These are phyloP conservation scores for Rutstroemia sp. DNA, from an alignment of 2,329 filamentous ascomycete species.

Conservation along the genomic window DNA sequence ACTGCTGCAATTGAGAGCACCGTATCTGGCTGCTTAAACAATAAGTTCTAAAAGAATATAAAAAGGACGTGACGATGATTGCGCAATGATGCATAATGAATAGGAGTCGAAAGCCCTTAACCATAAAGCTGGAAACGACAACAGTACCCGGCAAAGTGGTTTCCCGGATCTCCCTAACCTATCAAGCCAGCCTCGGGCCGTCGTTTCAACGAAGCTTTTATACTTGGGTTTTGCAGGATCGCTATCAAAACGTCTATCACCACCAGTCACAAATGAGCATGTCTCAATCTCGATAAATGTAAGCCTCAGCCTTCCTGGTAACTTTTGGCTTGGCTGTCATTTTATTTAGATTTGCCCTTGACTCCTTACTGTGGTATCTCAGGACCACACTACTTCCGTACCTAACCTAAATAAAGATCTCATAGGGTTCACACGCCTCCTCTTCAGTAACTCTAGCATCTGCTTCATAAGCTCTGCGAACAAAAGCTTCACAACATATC, in stretches of 20 bases:
- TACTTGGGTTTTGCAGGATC: too few relatives aligned
- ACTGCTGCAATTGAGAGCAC: not conserved
- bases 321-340: not conserved
- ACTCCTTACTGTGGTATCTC: not conserved
- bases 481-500: not conserved
- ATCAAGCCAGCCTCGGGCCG: too few relatives aligned
- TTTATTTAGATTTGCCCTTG: not conserved
- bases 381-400: too few relatives aligned
- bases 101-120: too few relatives aligned
- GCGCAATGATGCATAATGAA: too few relatives aligned
- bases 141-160: not conserved
- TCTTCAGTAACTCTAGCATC: not conserved
- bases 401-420: not conserved
- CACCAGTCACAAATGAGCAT: not conserved
- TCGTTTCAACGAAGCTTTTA: too few relatives aligned
- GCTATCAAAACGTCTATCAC: not conserved
- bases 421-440: slow-evolving; percentile 9
- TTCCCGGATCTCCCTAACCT: too few relatives aligned
- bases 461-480: not conserved
- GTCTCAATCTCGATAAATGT: not conserved
- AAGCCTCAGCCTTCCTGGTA: too few relatives aligned
- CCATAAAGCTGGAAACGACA: not conserved
- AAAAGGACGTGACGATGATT: too few relatives aligned
- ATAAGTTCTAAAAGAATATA: not conserved
- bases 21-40: not conserved